A percentile compares a stretch with the other conserved stretches of the same genome.
Evolutionary conservation across 495 filamentous ascomycete species (phyloP).

Genomic region (Neurospora terricola): DNA sequence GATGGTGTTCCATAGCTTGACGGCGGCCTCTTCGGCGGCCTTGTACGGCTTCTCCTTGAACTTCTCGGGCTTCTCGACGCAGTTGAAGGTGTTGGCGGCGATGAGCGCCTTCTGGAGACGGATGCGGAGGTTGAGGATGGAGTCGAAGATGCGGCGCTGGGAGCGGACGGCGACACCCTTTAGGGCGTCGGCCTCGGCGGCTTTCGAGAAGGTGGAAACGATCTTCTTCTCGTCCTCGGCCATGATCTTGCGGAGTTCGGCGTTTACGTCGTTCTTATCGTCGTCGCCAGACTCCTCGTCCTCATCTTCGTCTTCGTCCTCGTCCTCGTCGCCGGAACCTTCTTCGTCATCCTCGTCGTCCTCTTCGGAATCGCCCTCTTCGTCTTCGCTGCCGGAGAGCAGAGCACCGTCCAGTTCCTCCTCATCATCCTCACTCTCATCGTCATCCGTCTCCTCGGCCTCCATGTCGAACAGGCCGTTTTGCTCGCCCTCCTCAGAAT

Average conservation of each 20-base stretch:
- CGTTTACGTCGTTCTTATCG: constrained; percentile 27
- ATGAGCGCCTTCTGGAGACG: constrained; percentile 83
- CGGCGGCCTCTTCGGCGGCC: constrained; percentile 78
- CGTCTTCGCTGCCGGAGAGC: constrained; percentile 18
- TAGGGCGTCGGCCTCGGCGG: constrained; percentile 64
- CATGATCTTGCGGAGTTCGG: constrained; percentile 52
- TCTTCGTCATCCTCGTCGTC: constrained; percentile 28
- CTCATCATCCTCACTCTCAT: constrained; percentile 15
- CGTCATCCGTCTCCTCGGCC: constrained; percentile 18
- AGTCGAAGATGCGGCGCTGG: constrained; percentile 77
- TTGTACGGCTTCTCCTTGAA: constrained; percentile 41
- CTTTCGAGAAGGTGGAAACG: constrained; percentile 57
- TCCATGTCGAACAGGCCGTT: background rate
- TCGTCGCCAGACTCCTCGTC: constrained; percentile 11
- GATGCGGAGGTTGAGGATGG: constrained; percentile 77
- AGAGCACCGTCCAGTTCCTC: constrained; percentile 15
- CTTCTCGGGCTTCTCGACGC: constrained; percentile 25
- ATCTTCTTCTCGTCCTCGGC: constrained; percentile 60
- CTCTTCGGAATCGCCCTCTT: constrained; percentile 24
- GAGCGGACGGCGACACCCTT: constrained; percentile 80
- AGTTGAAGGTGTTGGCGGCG: constrained; percentile 64
- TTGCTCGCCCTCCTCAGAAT: constrained; percentile 21
- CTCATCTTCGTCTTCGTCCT: constrained; percentile 9
- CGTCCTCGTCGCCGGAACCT: constrained; percentile 26
- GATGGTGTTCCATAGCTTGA: constrained; percentile 78